Base-by-base conservation (phyloP, 805 yeast species). In the Candida michaelii region DNA sequence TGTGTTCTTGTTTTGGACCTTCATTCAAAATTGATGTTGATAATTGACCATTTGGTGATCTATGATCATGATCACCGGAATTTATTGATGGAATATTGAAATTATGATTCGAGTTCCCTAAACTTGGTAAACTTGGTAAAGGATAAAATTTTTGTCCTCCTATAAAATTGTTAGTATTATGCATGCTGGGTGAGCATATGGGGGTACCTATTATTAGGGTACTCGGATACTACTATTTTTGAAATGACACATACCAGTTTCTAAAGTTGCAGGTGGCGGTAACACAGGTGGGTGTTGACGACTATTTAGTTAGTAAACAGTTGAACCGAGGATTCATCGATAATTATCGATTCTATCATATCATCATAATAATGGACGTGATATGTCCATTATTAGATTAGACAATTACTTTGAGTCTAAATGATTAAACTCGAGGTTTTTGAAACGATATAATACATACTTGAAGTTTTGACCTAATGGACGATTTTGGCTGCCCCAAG, bases 201-300 rank as follows among this genome's bases (percentile, higher is more conserved):
- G 23, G 8, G 23, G n/a, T n/a, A n/a, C n/a, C n/a, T n/a, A n/a
- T n/a, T n/a, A n/a, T n/a, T n/a, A n/a, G n/a, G n/a, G n/a, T n/a
- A n/a, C n/a, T n/a, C n/a, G n/a, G n/a, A n/a, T n/a, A n/a, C n/a
- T n/a, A n/a, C n/a, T n/a, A n/a, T n/a, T n/a, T n/a, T n/a, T n/a
- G 17, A 17, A 16, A 31, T 5, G 14, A 33, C 32, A 71, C 75
- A 40, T 69, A 70, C 78, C 75, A 42, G 74, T 64, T 52, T 76
- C 80, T 47, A 76, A 63, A 30, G 73, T 62, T 13, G 78, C 77
- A 13, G 83, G 83, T 10, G 83, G 82, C 5, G 83, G 83, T 47
- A 79, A 65, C 13, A 78, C 81, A 9, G 82, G 82, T 5, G 81
- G 79, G 37, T 66, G 77, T 58, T 75, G 82, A 54, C 79, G 81